These are phyloP conservation scores for Musa schizocarpa DNA, from an alignment of 176 grass and related monocot species.

Conservation along the genomic window DNA sequence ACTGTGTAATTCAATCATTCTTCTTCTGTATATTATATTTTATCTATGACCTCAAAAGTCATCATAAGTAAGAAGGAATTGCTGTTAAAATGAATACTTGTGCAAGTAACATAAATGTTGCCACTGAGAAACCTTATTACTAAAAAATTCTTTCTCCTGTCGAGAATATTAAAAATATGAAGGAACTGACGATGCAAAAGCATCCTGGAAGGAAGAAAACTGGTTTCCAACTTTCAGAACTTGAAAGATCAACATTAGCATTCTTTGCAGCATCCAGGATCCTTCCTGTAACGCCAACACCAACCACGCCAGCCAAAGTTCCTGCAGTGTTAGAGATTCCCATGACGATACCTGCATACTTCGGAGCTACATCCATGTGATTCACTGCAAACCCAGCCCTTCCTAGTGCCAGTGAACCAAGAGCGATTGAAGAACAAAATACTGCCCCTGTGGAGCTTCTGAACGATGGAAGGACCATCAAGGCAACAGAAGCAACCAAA, in stretches of 20 bases:
- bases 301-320: slow-evolving; percentile 62
- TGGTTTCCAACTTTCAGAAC: slow-evolving; percentile 48
- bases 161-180: slow-evolving; percentile 62
- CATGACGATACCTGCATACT: slow-evolving; percentile 76
- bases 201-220: slow-evolving; percentile 63
- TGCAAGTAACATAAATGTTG: too few species aligned
- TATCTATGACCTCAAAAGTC: too few species aligned
- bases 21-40: too few species aligned
- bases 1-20: too few species aligned
- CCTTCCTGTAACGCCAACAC: slow-evolving; percentile 50
- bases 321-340: slow-evolving; percentile 76
- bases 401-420: slow-evolving; percentile 61
- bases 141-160: slow-evolving; percentile 77
- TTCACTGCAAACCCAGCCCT: slow-evolving; percentile 78
- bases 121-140: slow-evolving; percentile 1
- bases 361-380: slow-evolving; percentile 83
- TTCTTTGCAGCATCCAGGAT: slow-evolving; percentile 56
- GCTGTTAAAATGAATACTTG: too few species aligned
- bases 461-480: slow-evolving; percentile 54
- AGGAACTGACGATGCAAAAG: slow-evolving; percentile 60
- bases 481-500: slow-evolving; percentile 43
- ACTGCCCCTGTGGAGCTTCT: slow-evolving; percentile 46
- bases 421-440: slow-evolving; percentile 43
- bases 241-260: slow-evolving; percentile 51
- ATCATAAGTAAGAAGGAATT: too few species aligned